phyloP scores from a whole-genome alignment of 2,329 filamentous ascomycete species.

The Fusarium robinianum region DNA sequence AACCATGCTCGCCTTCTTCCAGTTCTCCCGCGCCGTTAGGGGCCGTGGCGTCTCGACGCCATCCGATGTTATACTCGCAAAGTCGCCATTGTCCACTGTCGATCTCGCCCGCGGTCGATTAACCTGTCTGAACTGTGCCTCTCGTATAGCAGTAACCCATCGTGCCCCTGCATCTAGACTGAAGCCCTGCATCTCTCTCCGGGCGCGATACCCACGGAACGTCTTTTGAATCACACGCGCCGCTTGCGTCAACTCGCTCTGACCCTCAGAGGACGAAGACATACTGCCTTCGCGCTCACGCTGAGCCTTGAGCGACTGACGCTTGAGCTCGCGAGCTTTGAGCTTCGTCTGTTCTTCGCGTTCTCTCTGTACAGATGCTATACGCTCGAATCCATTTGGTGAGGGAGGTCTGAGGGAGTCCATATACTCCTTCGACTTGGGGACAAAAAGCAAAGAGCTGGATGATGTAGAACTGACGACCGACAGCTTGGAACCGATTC shows the following conservation, averaged over 20 bases:
- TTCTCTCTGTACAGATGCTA: slow-evolving; percentile 53
- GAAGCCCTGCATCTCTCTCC: slow-evolving; percentile 71
- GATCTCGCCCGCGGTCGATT: slow-evolving; percentile 49
- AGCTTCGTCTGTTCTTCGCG: slow-evolving; percentile 51
- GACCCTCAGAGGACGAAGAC: slow-evolving; percentile 14
- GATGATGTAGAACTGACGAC: slow-evolving; percentile 26
- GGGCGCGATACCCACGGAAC: slow-evolving; percentile 76
- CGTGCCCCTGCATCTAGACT: slow-evolving; percentile 70
- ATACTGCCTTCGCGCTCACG: slow-evolving; percentile 25
- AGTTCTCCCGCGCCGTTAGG: slow-evolving; percentile 64
- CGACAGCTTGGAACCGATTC: slow-evolving; percentile 22
- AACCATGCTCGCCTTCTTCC: slow-evolving; percentile 74
- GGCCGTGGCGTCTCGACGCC: slow-evolving; percentile 20
- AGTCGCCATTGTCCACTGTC: slow-evolving; percentile 11
- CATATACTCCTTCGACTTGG: slow-evolving; percentile 51
- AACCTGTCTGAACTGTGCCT: slow-evolving; percentile 58
- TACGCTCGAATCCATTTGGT: slow-evolving; percentile 51
- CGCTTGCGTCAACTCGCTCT: slow-evolving; percentile 47
- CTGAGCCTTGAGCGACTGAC: slow-evolving; percentile 42
- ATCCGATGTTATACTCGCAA: slow-evolving; percentile 15
- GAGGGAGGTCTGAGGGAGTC: slow-evolving; percentile 56
- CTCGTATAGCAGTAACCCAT: slow-evolving; percentile 70
- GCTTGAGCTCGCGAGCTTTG: slow-evolving; percentile 45
- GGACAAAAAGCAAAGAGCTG: slow-evolving; percentile 12
- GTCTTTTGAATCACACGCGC: slow-evolving; percentile 68